Base-by-base conservation (phyloP, 345 rosid genomes). In the Geranium rotundifolium region DNA sequence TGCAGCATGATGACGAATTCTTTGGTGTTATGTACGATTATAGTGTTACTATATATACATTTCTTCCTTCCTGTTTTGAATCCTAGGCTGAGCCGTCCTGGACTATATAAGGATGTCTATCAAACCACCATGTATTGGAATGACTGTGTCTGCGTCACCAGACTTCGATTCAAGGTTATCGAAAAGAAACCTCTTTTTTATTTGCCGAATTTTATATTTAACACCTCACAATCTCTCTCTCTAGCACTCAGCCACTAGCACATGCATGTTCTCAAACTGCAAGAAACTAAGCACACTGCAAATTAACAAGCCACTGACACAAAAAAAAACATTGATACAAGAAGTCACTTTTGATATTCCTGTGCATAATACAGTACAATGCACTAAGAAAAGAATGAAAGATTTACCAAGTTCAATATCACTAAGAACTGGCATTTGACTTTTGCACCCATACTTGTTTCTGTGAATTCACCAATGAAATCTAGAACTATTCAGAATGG, bases 371-470 rank as follows among this genome's bases (percentile, higher is more conserved):
- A 30, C 2, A 13, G 30, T 17, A 59, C 7, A 65, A 54, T 10
- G 10, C 1, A 31, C 31, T 19, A 7, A 54, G 49, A 19, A 8
- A 67, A 59, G 5, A 60, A 58, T n/a, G 7, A 59, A 65, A 49
- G 29, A 19, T 77, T 68, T 68, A 77, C 84, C 79, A 63, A 15
- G 65, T 69, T 67, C 46, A 71, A 23, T 19, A 41, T 64, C 70
- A 54, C 70, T 72, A 78, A 64, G 77, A 69, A 62, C 79, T 82
- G 10, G 81, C 75, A 69, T 76, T 65, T 17, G 82, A 75, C 77
- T 84, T 84, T 70, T 81, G 89, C 63, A 84, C 89, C 89, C 89
- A 84, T 7, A 84, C 78, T 72, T 76, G 85, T 71, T 81, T 84
- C 89, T 84, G 76, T 72, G 70, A 67, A 65, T 41, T 56, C 39